phyloP scores from a whole-genome alignment of 345 rosid genomes.

The Erysimum cheiranthoides region DNA sequence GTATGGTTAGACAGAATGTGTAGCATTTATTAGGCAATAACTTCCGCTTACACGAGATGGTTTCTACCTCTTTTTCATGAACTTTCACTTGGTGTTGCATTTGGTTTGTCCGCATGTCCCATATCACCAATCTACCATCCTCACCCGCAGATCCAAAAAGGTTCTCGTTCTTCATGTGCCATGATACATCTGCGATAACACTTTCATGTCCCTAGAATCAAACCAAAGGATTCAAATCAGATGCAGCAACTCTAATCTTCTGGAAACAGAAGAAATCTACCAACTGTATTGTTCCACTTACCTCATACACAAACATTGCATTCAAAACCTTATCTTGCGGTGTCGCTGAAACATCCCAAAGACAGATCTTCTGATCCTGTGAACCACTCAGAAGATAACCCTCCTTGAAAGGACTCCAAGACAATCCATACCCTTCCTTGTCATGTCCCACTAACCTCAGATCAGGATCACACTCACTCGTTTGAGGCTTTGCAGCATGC shows the following conservation, averaged over 20 bases:
- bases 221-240: constrained; percentile 1
- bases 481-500: constrained; percentile 50
- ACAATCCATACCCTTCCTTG: constrained; percentile 89
- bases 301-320: constrained; percentile 75
- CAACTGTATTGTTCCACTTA: constrained; percentile 28
- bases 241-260: constrained; percentile 4
- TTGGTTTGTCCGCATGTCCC: constrained; percentile 87
- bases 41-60: neutral
- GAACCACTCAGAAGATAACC: constrained; percentile 95
- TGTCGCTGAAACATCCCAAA: constrained; percentile 83
- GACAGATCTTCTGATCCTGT: constrained; percentile 78
- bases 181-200: constrained; percentile 80
- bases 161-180: constrained; percentile 87
- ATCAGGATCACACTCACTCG: constrained; percentile 73
- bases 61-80: constrained; percentile 82
- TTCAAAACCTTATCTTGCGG: constrained; percentile 59
- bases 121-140: constrained; percentile 81
- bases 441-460: constrained; percentile 86
- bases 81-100: constrained; percentile 67
- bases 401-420: constrained; percentile 86
- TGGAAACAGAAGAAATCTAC: neutral
- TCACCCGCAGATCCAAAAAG: constrained; percentile 92
- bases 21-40: neutral
- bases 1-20: constrained; percentile 4
- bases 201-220: constrained; percentile 73